Conservation (phyloP, 208 protist genomes). For the Crithidia mellificae region DNA sequence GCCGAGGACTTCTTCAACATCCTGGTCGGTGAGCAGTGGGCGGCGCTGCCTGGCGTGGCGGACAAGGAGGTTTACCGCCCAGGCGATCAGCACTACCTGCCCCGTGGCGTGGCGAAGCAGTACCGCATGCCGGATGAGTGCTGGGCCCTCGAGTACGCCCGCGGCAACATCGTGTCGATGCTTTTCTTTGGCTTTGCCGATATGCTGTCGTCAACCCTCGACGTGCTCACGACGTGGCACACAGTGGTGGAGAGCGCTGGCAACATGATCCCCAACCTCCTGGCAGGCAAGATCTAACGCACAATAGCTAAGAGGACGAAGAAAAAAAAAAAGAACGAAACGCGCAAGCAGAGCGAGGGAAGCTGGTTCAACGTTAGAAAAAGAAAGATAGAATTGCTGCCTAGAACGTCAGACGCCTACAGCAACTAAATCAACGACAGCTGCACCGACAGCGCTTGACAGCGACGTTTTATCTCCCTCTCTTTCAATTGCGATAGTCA, state of each 20-base stretch:
- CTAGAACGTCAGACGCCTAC: too few relatives aligned
- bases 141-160: slow-evolving; percentile 92
- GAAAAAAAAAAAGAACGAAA: too few relatives aligned
- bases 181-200: slow-evolving; percentile 92
- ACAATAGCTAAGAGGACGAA: too few relatives aligned
- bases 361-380: too few relatives aligned
- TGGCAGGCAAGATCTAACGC: slow-evolving; percentile 85
- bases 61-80: slow-evolving; percentile 64
- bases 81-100: slow-evolving; percentile 81
- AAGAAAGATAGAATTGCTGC: too few relatives aligned
- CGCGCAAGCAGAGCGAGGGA: too few relatives aligned
- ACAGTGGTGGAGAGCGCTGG: slow-evolving; percentile 69
- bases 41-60: slow-evolving; percentile 40
- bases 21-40: slow-evolving; percentile 91
- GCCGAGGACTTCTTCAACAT: slow-evolving; percentile 92
- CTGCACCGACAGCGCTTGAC: too few relatives aligned
- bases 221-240: slow-evolving; percentile 66
- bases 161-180: slow-evolving; percentile 91
- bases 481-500: too few relatives aligned
- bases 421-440: too few relatives aligned
- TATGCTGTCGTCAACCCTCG: slow-evolving; percentile 78
- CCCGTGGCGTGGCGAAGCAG: slow-evolving; percentile 70
- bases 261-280: slow-evolving; percentile 72
- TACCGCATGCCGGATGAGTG: slow-evolving; percentile 91
- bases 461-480: too few relatives aligned